phyloP scores from a whole-genome alignment of 1,284 basidiomycete species.

The Ganoderma sp. region DNA sequence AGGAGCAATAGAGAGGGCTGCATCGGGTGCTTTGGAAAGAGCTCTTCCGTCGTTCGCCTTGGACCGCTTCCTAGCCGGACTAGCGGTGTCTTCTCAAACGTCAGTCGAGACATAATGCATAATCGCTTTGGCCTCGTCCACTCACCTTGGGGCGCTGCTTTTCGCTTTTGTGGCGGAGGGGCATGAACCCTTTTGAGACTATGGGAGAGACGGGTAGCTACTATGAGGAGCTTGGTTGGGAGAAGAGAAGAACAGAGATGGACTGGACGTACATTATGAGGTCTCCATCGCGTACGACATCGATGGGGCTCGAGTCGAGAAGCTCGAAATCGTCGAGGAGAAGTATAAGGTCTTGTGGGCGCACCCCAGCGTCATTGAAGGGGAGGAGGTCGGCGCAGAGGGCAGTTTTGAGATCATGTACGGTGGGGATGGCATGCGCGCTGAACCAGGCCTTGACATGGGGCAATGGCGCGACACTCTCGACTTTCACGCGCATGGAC shows the following conservation, averaged over 20 bases:
- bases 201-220: constrained; percentile 6
- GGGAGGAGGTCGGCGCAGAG: constrained; percentile 39
- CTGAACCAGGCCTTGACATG: constrained; percentile 51
- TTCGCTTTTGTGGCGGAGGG: constrained; percentile 26
- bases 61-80: constrained; percentile 29
- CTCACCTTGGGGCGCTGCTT: constrained; percentile 27
- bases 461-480: constrained; percentile 46
- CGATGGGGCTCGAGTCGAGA: constrained; percentile 46
- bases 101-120: neutral
- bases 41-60: constrained; percentile 20
- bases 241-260: neutral
- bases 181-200: constrained; percentile 32
- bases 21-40: neutral
- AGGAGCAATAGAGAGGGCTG: neutral
- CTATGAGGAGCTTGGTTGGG: constrained; percentile 36
- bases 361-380: constrained; percentile 31
- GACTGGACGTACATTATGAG: constrained; percentile 45
- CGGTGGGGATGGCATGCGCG: constrained; percentile 35
- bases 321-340: constrained; percentile 53
- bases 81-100: constrained; percentile 11
- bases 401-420: constrained; percentile 39
- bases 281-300: constrained; percentile 52
- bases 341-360: constrained; percentile 39
- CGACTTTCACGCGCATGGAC: constrained; percentile 51
- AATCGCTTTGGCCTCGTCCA: neutral